Evolutionary conservation across 345 rosid genomes (phyloP).

Genomic region (Citropsis articulata): DNA sequence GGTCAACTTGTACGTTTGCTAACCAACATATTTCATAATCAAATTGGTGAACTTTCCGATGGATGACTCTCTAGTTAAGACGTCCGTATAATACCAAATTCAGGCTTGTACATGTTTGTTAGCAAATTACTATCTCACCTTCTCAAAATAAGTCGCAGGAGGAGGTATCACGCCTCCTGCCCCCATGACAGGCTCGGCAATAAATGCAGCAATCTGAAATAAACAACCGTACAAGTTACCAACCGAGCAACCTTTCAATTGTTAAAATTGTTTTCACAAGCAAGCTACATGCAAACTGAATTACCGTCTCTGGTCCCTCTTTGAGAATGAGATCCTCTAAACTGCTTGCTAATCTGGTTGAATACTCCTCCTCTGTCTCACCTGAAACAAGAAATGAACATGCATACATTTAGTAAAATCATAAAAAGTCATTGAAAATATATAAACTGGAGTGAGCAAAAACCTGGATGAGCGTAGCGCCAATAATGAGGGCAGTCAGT

Average conservation of each 20-base stretch:
- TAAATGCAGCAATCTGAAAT: slow-evolving; percentile 89
- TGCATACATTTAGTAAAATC: not conserved
- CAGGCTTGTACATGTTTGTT: no score
- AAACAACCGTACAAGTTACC: slow-evolving; percentile 15
- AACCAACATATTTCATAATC: not conserved
- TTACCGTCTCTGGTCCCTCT: slow-evolving; percentile 97
- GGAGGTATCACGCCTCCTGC: slow-evolving; percentile 98
- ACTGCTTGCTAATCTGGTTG: slow-evolving; percentile 83
- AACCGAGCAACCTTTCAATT: not conserved
- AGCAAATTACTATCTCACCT: slow-evolving; percentile 41
- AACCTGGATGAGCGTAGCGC: slow-evolving; percentile 94
- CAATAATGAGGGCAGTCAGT: slow-evolving; percentile 99
- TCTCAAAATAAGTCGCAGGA: slow-evolving; percentile 90
- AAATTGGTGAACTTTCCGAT: not conserved
- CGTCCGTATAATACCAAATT: no score
- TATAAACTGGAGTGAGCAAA: not conserved
- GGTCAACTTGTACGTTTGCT: not conserved
- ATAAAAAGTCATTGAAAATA: not conserved
- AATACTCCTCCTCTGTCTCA: slow-evolving; percentile 91
- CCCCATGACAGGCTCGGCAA: slow-evolving; percentile 98
- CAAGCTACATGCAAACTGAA: slow-evolving; percentile 5
- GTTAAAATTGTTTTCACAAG: not conserved
- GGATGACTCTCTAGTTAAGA: not conserved
- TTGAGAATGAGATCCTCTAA: slow-evolving; percentile 84
- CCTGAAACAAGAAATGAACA: slow-evolving; percentile 43